These are phyloP conservation scores for Tillandsia fasciculata DNA, from an alignment of 176 grass and related monocot species.

Conservation along the genomic window DNA sequence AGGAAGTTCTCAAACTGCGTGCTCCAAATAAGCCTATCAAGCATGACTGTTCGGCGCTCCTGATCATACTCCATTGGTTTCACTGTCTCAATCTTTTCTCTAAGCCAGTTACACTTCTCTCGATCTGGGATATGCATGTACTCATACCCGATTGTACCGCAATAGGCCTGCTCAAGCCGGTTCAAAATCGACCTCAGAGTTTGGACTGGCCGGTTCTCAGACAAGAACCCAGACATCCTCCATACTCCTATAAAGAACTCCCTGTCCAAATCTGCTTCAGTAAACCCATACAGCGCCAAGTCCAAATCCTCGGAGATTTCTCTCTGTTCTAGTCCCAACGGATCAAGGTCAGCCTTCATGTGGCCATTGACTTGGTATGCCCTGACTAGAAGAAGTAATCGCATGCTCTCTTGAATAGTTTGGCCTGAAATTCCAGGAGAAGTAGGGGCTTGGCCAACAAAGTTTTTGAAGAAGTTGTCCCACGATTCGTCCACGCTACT, in stretches of 20 bases:
- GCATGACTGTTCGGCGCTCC: slow-evolving; percentile 29
- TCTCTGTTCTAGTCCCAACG: slow-evolving; percentile 21
- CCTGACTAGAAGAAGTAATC: slow-evolving; percentile 32
- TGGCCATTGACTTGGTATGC: slow-evolving; percentile 44
- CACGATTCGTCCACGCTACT: slow-evolving; percentile 62
- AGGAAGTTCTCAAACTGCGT: slow-evolving; percentile 43
- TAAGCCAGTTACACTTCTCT: slow-evolving; percentile 42
- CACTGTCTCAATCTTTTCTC: slow-evolving; percentile 38
- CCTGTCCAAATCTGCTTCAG: slow-evolving; percentile 35
- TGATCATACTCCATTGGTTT: slow-evolving; percentile 30
- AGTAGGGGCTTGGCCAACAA: slow-evolving; percentile 39
- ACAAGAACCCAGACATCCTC: slow-evolving; percentile 45
- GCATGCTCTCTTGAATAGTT: slow-evolving; percentile 46
- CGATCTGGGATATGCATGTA: slow-evolving; percentile 40
- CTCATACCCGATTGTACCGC: slow-evolving; percentile 36
- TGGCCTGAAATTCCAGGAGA: slow-evolving; percentile 46
- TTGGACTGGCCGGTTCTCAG: slow-evolving; percentile 38
- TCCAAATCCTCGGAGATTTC: slow-evolving; percentile 26
- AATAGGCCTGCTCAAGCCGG: slow-evolving; percentile 33
- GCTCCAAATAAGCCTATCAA: slow-evolving; percentile 47
- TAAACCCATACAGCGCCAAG: slow-evolving; percentile 19
- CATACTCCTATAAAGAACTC: slow-evolving; percentile 44
- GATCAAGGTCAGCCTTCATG: slow-evolving; percentile 42
- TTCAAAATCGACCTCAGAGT: slow-evolving; percentile 26
- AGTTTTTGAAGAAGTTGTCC: slow-evolving; percentile 92